Conservation (phyloP, 441 rosid genomes). For the Aquilaria agallochum region DNA sequence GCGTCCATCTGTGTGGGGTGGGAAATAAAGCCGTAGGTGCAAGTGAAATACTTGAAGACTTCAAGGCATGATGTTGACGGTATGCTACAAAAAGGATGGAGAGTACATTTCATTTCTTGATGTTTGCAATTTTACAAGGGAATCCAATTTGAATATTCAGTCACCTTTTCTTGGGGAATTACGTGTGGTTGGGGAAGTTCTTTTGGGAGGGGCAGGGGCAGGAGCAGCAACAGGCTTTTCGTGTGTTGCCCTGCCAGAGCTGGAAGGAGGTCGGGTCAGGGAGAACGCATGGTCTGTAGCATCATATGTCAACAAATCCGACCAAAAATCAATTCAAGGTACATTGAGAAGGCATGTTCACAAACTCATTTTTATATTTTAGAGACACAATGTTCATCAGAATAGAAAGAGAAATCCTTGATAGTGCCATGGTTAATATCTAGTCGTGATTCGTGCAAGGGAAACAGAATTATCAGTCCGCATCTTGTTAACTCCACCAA, state of each 20-base stretch:
- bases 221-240: conserved; percentile 23
- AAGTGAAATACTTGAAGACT: conserved; percentile 45
- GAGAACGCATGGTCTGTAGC: conserved; percentile 29
- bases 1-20: conserved; percentile 25
- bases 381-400: not conserved
- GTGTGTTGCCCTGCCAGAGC: conserved; percentile 20
- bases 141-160: conserved; percentile 8
- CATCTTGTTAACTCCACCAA: conserved; percentile 3
- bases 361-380: not conserved
- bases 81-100: conserved; percentile 27
- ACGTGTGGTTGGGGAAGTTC: conserved; percentile 15
- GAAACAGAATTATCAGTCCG: too few species aligned
- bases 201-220: conserved; percentile 16
- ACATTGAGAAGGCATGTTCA: not conserved
- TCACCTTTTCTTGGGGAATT: conserved; percentile 29
- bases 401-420: not conserved
- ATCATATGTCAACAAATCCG: conserved; percentile 10
- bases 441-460: too few species aligned
- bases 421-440: not conserved
- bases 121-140: conserved; percentile 4
- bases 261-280: conserved; percentile 23
- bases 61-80: conserved; percentile 21
- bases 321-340: conserved; percentile 10
- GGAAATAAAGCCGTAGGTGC: conserved; percentile 38
- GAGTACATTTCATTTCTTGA: conserved; percentile 2